A percentile compares a stretch with the other conserved stretches of the same genome.
Evolutionary conservation across 2,329 filamentous ascomycete species (phyloP).

Genomic region (Cordyceps cicadae): DNA sequence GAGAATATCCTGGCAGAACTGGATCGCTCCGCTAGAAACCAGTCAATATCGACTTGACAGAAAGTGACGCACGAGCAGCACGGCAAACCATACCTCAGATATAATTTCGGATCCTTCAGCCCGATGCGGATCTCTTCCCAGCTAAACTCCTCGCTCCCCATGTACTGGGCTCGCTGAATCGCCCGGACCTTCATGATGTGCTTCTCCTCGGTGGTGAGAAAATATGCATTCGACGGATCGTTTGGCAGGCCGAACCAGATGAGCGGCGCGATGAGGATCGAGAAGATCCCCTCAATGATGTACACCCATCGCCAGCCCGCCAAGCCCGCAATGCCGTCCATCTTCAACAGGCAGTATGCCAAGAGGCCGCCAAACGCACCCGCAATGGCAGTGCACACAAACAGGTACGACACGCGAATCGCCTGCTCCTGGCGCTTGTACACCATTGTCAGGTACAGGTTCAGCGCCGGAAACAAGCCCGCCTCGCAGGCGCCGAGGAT

Average conservation of each 20-base stretch:
- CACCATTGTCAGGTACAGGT: constrained; percentile 21
- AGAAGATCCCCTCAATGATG: constrained; percentile 33
- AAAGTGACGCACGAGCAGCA: background rate
- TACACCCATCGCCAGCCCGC: constrained; percentile 32
- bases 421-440: constrained; percentile 43
- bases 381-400: constrained; percentile 32
- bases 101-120: constrained; percentile 42
- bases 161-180: constrained; percentile 37
- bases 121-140: constrained; percentile 42
- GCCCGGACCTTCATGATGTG: constrained; percentile 41
- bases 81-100: constrained; percentile 29
- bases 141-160: constrained; percentile 39
- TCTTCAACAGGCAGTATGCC: constrained; percentile 29
- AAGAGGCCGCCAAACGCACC: constrained; percentile 33
- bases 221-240: constrained; percentile 38
- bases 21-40: constrained; percentile 27
- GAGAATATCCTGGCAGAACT: constrained; percentile 44
- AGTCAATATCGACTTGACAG: background rate
- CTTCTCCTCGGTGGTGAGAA: constrained; percentile 39
- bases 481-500: constrained; percentile 20
- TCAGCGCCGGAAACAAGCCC: constrained; percentile 21
- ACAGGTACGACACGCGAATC: constrained; percentile 40
- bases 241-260: constrained; percentile 41
- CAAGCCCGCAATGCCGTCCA: constrained; percentile 22
- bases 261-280: constrained; percentile 31